Conservation (phyloP, 179 eudicot genomes). For the Dionaea muscipula region DNA sequence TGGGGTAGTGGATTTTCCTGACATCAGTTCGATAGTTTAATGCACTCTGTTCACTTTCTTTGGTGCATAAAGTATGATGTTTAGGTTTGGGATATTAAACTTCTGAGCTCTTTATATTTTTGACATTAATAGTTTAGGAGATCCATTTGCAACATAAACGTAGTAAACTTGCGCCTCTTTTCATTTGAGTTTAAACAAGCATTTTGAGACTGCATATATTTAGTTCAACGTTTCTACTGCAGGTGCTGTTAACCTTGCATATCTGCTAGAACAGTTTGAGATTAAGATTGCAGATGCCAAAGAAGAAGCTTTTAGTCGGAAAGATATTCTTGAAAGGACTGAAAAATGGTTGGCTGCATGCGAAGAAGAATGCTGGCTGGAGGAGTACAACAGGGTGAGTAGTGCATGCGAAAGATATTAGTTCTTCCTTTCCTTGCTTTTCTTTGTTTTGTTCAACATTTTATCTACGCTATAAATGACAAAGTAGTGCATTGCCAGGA, state of each 20-base stretch:
- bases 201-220: too few species aligned
- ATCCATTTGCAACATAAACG: too few species aligned
- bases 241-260: constrained; percentile 50
- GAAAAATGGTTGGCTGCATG: constrained; percentile 75
- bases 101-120: too few species aligned
- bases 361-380: constrained; percentile 83
- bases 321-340: constrained; percentile 64
- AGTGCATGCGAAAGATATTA: too few species aligned
- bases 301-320: constrained; percentile 73
- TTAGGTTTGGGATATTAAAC: too few species aligned
- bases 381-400: constrained; percentile 62
- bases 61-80: too few species aligned
- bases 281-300: constrained; percentile 55
- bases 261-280: constrained; percentile 53
- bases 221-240: neutral
- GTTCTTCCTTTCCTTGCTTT: neutral
- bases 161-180: too few species aligned
- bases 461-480: constrained; percentile 14
- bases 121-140: too few species aligned
- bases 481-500: constrained; percentile 59
- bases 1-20: neutral
- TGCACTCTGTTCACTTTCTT: neutral
- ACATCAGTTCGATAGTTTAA: neutral
- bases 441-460: constrained; percentile 2
- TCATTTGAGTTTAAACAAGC: too few species aligned